Evolutionary conservation across 441 rosid species (phyloP).

Genomic region (Isatis lusitanica): DNA sequence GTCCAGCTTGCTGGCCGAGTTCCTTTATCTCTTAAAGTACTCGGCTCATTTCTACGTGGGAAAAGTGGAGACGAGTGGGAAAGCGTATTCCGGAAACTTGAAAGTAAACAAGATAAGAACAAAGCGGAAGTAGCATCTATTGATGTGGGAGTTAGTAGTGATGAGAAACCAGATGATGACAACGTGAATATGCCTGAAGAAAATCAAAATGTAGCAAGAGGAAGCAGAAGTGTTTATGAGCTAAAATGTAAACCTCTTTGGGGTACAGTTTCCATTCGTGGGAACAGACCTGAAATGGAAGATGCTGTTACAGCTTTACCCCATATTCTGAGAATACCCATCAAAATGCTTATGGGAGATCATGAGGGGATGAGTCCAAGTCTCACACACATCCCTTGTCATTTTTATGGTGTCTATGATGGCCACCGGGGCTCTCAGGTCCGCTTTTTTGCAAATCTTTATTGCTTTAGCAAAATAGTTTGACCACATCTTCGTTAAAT

Average conservation of each 20-base stretch:
- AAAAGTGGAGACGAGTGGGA: background rate
- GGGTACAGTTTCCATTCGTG: conserved; percentile 68
- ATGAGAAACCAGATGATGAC: background rate
- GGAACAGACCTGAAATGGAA: conserved; percentile 82
- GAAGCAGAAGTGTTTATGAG: conserved; percentile 65
- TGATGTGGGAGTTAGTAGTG: background rate
- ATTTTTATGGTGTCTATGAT: conserved; percentile 89
- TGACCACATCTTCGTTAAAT: no score
- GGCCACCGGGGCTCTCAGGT: conserved; percentile 96
- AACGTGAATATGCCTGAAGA: conserved; percentile 39
- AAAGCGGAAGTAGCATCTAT: background rate
- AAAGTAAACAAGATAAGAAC: background rate
- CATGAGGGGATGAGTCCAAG: conserved; percentile 58
- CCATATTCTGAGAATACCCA: conserved; percentile 67
- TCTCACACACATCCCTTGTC: conserved; percentile 62
- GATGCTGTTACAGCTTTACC: conserved; percentile 70
- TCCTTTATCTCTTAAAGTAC: background rate
- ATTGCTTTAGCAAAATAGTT: background rate
- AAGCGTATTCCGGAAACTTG: background rate
- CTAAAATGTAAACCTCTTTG: conserved; percentile 79
- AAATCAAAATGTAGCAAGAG: conserved; percentile 45
- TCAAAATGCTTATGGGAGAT: conserved; percentile 70
- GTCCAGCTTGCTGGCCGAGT: background rate
- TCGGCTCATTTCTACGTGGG: background rate
- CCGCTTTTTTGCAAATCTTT: conserved; percentile 16